Evolutionary conservation across 345 rosid genomes (phyloP).

Genomic region (Viola odorata): DNA sequence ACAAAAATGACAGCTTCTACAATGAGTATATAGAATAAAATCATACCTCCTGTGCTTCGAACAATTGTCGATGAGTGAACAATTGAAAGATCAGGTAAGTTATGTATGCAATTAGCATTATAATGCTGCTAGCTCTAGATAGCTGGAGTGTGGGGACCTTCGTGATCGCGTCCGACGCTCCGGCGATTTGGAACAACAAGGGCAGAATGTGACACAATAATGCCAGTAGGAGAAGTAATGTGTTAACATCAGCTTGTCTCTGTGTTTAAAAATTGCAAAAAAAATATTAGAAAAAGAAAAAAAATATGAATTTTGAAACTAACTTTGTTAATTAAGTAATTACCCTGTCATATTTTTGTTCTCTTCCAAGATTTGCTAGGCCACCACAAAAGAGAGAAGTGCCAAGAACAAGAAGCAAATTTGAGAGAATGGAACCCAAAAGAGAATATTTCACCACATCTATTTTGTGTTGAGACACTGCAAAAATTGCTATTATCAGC

Average conservation of each 20-base stretch:
- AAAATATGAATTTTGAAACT: neutral
- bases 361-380: conserved; percentile 48
- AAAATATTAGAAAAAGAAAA: neutral
- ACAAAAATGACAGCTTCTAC: neutral
- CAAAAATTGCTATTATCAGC: conserved; percentile 77
- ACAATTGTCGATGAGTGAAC: conserved; percentile 61
- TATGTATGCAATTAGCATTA: conserved; percentile 74
- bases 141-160: conserved; percentile 43
- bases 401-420: conserved; percentile 91
- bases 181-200: conserved; percentile 43
- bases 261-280: conserved; percentile 34
- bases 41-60: conserved; percentile 51
- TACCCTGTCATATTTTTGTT: conserved; percentile 86
- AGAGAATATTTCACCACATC: conserved; percentile 82
- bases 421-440: conserved; percentile 79
- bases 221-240: conserved; percentile 56
- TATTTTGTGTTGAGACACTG: conserved; percentile 51
- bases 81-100: conserved; percentile 76
- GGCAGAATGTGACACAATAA: conserved; percentile 75
- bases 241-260: conserved; percentile 90
- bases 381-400: conserved; percentile 89
- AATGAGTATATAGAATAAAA: neutral
- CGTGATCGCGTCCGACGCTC: conserved; percentile 21
- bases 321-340: neutral
- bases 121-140: conserved; percentile 77